Percentiles rank a stretch among this genome's conserved stretches.
Conservation (phyloP, 2,329 filamentous ascomycete species). For the Cryphonectria parasitica region DNA sequence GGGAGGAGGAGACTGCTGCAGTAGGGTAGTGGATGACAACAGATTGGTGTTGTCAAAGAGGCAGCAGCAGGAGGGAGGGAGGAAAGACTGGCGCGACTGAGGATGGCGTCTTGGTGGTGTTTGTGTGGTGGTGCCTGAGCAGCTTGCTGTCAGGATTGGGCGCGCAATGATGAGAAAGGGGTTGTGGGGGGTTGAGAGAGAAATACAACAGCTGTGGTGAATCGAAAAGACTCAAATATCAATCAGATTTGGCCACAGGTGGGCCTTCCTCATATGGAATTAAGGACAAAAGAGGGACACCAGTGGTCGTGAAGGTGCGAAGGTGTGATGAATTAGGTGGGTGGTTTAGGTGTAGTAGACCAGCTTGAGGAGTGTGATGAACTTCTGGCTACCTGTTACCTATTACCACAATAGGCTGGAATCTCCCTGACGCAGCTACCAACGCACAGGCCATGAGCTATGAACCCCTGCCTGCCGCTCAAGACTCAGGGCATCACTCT, state of each 20-base stretch:
- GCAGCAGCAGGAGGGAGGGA: neutral
- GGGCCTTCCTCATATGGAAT: conserved; percentile 12
- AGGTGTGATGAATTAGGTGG: conserved; percentile 18
- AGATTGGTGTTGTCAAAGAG: neutral
- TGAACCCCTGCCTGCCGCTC: neutral
- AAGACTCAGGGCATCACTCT: neutral
- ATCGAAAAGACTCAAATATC: conserved; percentile 17
- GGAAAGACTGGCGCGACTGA: neutral
- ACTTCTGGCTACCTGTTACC: conserved; percentile 31
- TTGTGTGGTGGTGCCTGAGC: conserved; percentile 10
- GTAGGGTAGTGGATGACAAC: neutral
- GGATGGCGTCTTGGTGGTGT: conserved; percentile 18
- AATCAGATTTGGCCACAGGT: conserved; percentile 19
- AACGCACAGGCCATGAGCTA: conserved; percentile 13
- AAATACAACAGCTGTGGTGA: conserved; percentile 19
- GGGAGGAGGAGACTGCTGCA: neutral
- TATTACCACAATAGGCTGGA: conserved; percentile 19
- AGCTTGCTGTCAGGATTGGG: conserved; percentile 25
- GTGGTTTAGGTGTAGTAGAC: conserved; percentile 16
- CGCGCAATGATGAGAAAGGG: conserved; percentile 19
- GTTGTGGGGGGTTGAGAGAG: conserved; percentile 15
- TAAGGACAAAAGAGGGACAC: conserved; percentile 17
- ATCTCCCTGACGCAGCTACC: conserved; percentile 25
- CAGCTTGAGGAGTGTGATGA: conserved; percentile 21
- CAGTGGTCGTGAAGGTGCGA: conserved; percentile 17